A percentile compares a stretch with the other conserved stretches of the same genome.
Conservation (phyloP, 331 rosid species). For the Malus hybrid region DNA sequence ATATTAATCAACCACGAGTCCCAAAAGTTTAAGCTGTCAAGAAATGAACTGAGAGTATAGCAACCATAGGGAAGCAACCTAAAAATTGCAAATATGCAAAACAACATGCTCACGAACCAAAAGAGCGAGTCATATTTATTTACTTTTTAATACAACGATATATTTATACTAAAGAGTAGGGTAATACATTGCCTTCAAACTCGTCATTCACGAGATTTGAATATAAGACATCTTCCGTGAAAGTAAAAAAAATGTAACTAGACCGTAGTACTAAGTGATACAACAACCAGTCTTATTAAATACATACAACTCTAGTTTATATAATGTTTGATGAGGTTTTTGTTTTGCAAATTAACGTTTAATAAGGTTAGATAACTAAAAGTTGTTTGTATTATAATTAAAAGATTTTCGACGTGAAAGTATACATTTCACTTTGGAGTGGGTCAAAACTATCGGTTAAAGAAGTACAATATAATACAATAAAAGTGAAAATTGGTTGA, state of each 20-base stretch:
- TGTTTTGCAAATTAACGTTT: no score
- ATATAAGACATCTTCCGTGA: fast-evolving
- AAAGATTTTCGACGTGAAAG: not conserved
- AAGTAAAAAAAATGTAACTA: no score
- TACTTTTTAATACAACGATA: no score
- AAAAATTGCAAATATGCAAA: not conserved
- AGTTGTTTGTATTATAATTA: no score
- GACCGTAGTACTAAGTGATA: not conserved
- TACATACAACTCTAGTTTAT: not conserved
- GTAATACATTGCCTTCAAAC: no score
- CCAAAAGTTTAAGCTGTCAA: not conserved
- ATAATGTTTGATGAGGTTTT: no score
- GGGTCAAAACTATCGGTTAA: not conserved
- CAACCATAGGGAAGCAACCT: not conserved
- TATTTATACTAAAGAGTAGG: no score
- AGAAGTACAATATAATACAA: not conserved
- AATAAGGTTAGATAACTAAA: not conserved
- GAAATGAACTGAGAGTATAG: no score
- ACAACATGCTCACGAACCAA: not conserved
- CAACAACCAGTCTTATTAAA: no score
- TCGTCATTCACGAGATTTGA: no score
- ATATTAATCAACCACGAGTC: not conserved
- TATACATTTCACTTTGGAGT: not conserved
- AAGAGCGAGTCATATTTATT: no score
- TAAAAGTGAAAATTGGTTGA: not conserved